Base-by-base conservation (phyloP, 345 rosid species). In the Anastatica hierochuntica region DNA sequence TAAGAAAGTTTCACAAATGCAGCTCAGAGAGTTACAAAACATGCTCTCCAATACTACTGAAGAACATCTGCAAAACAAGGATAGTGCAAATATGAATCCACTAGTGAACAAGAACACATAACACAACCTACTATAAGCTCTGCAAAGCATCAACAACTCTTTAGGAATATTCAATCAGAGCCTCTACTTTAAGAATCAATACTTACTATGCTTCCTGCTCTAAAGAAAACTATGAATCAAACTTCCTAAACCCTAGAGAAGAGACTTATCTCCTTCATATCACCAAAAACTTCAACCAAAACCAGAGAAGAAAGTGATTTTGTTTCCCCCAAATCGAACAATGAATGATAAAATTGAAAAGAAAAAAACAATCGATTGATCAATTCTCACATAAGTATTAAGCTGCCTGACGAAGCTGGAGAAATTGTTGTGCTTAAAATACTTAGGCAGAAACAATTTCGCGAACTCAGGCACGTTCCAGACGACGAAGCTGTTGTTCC, bases 321-420 rank as follows among this genome's bases (percentile, higher is more conserved):
- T 21, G 23, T 26, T 49, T 38, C 2, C 35, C 43, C 53, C 14
- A 51, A 43, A 43, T 58, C 47, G n/a, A 30, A 39, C n/a, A 1
- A 55, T 0, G 18, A 24, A n/a, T 13, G 6, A 30, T 15, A 10
- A 15, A 9, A 27, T 11, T 0, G 33, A 43, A 57, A 15, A 31
- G 6, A 24, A 24, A 24, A 4, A 24, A 24, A 24, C 3, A 24
- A 4, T 3, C 1, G 29, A 44, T 24, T 7, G 40, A 53, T 21
- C 6, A 43, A 52, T 12, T 26, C 64, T 40, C 71, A 79, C 85
- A 56, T 79, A 79, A 58, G 85, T 79, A 53, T 79, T 79, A 15
- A 79, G 62, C 74, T 79, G 85, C 44, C 85, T 59, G 34, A 79
- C 76, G 19, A 79, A 79, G 43, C 84, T 79, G 64, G 84, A 79